Evolutionary conservation across 192 early-diverging fungal species (phyloP), one percentile per base, ranked within the genome.

Genomic region (Linnemannia zychae): DNA sequence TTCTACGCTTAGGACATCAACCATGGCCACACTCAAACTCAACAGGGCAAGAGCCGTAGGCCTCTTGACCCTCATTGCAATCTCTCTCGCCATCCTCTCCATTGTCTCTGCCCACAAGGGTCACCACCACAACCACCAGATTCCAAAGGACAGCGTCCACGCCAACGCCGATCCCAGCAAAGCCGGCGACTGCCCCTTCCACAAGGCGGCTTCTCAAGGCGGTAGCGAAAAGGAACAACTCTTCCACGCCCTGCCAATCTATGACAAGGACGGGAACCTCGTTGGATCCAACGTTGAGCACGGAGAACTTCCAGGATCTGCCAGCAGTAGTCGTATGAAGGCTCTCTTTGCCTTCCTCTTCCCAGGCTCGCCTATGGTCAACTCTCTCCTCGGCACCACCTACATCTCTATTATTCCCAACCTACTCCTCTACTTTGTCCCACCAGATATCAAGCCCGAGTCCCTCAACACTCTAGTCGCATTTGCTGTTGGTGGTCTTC

Each of bases 381-480:
- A 92, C 79, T 92, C 95, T 22, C 81, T 96, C 13, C 82, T 96
- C 36, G 95, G 92, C 12, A 95, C 95, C 16, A 88, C 93, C 37
- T 96, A 96, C 75, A 96, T 96, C 74, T 96, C 96, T 31, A 87
- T 96, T 76, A 93, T 96, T 71, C 96, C 96, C 22, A 95, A 96
- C 86, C 82, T 96, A 50, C 87, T 96, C 28, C 88, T 96, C 16
- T 95, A 94, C 66, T 95, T 95, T 72, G 94, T 96, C 20, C 96
- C 96, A 15, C 91, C 96, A 48, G 88, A 89, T 77, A 89, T 89
- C 72, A 76, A 87, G 52, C 88, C 92, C 18, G 82, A 87, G 33
- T 90, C 92, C n/a, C 79, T 92, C 31, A 93, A 96, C 77, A 89
- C 93, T 5, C 90, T 97, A 75, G 96, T 97, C 34, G 92, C 94